Percentiles rank a stretch among this genome's conserved stretches.
Evolutionary conservation across 805 yeast species (phyloP).

Genomic region (Kodamaea nitidulidarum): DNA sequence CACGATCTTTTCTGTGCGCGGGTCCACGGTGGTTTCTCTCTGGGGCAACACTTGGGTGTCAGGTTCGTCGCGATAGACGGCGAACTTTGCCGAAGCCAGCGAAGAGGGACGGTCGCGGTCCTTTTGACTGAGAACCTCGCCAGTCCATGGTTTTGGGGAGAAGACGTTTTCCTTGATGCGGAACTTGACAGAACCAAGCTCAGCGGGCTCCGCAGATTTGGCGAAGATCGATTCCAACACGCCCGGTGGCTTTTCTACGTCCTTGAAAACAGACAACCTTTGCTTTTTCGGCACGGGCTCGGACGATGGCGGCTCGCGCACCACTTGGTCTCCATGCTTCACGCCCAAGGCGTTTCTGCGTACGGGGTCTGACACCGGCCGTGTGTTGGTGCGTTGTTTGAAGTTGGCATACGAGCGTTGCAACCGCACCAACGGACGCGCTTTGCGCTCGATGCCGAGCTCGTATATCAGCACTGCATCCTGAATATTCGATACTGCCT

Average conservation of each 20-base stretch:
- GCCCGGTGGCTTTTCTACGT: slow-evolving; percentile 18
- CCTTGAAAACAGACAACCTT: slow-evolving; percentile 43
- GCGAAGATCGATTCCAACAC: slow-evolving; percentile 23
- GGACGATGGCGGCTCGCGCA: not conserved
- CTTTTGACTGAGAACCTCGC: slow-evolving; percentile 52
- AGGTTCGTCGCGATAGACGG: slow-evolving; percentile 23
- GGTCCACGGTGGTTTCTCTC: slow-evolving; percentile 3
- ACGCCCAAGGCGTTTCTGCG: slow-evolving; percentile 27
- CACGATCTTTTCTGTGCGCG: slow-evolving; percentile 31
- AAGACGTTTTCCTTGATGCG: slow-evolving; percentile 63
- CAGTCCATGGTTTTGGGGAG: slow-evolving; percentile 57
- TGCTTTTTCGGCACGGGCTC: slow-evolving; percentile 15
- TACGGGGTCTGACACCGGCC: slow-evolving; percentile 17
- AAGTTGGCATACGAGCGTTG: slow-evolving; percentile 41
- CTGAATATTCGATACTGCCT: slow-evolving; percentile 39
- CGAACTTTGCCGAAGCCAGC: slow-evolving; percentile 14
- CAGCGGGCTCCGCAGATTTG: slow-evolving; percentile 5
- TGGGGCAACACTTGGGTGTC: slow-evolving; percentile 8
- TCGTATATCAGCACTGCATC: slow-evolving; percentile 61
- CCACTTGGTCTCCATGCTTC: slow-evolving; percentile 29
- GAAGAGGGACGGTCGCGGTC: slow-evolving; percentile 14
- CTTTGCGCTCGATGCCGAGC: slow-evolving; percentile 54
- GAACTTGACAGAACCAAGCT: slow-evolving; percentile 45
- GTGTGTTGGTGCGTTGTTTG: slow-evolving; percentile 26
- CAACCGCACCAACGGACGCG: slow-evolving; percentile 55